Evolutionary conservation across 179 eudicot genomes (phyloP).

Genomic region (Camellia oleifera): DNA sequence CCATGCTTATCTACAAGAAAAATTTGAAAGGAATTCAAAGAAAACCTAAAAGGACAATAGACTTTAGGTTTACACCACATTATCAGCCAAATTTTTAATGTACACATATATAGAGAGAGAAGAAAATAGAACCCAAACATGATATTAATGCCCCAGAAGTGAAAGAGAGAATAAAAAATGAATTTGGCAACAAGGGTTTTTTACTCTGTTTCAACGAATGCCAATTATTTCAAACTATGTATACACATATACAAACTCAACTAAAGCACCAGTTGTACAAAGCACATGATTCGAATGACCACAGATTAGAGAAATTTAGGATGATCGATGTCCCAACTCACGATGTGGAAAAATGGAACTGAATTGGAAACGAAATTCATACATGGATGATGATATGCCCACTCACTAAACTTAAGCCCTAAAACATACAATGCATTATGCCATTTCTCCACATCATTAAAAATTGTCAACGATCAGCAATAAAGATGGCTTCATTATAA

Average conservation of each 20-base stretch:
- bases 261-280: neutral
- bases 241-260: neutral
- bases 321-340: too few species aligned
- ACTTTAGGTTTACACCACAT: neutral
- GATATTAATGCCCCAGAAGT: neutral
- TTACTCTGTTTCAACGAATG: neutral
- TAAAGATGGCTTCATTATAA: neutral
- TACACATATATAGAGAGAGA: neutral
- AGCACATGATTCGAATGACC: neutral
- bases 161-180: too few species aligned
- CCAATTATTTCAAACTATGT: neutral
- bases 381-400: neutral
- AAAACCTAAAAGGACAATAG: neutral
- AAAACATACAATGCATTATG: neutral
- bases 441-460: neutral
- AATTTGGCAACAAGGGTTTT: too few species aligned
- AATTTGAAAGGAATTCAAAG: neutral
- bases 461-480: neutral
- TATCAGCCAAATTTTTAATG: neutral
- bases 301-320: neutral
- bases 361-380: neutral
- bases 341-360: too few species aligned
- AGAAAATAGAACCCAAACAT: neutral
- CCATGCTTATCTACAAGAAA: slow-evolving; percentile 33
- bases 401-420: neutral